A percentile compares a stretch with the other conserved stretches of the same genome.
Conservation (phyloP, 495 filamentous ascomycete species). For the Podospora appendiculata region DNA sequence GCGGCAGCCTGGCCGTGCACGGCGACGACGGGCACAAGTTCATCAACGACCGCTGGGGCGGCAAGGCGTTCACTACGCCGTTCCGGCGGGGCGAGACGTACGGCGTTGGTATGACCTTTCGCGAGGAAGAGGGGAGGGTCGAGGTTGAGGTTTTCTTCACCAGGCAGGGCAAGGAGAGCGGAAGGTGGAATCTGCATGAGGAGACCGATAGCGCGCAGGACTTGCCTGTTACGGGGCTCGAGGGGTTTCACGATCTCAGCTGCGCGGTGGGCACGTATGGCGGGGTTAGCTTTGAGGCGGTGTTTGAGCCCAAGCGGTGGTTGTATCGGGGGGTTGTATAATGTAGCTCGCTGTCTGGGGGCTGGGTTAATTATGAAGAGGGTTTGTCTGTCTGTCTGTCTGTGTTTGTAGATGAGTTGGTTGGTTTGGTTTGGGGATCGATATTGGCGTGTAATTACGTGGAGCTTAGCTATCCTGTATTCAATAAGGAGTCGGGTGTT, state of each 20-base stretch:
- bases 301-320: constrained; percentile 49
- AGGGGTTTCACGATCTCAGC: constrained; percentile 75
- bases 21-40: constrained; percentile 85
- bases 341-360: no score
- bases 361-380: no score
- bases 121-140: constrained; percentile 22
- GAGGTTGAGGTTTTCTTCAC: constrained; percentile 71
- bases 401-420: no score
- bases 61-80: constrained; percentile 56
- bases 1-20: constrained; percentile 78
- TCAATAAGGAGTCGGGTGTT: no score
- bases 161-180: constrained; percentile 54
- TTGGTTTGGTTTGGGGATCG: no score
- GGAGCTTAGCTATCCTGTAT: no score
- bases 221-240: constrained; percentile 61
- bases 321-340: constrained; percentile 7
- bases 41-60: constrained; percentile 80
- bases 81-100: constrained; percentile 40
- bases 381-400: no score
- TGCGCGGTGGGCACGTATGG: constrained; percentile 73
- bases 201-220: constrained; percentile 61
- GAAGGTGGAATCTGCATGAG: constrained; percentile 79
- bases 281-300: constrained; percentile 61
- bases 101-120: constrained; percentile 63
- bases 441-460: no score